Base-by-base conservation (phyloP, 106 monocot genomes). In the Dendrobium catenatum region DNA sequence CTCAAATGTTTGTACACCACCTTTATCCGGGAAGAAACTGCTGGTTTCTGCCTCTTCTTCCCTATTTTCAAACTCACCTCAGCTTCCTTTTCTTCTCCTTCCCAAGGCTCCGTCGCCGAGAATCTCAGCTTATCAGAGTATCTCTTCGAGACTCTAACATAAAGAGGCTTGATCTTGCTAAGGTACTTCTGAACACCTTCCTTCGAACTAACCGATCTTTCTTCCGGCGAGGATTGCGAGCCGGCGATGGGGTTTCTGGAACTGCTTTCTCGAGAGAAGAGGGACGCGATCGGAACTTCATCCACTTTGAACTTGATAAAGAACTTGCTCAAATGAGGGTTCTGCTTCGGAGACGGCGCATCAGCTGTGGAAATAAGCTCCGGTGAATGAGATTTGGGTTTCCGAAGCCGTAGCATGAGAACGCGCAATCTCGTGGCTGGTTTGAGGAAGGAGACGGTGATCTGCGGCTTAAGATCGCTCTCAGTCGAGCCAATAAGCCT, bases 111-210 rank as follows among this genome's bases (percentile, higher is more conserved):
- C 2, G 19, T 46, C 9, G 55, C 78, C 4, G 78, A 59, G 40
- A 78, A 59, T 40, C 58, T 78, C 19, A 58, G 42, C 76, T 76
- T 76, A 4, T 78, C 78, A 2, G 20, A 55, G 29, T 78, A 78
- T 55, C 46, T 68, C 17, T 67, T 80, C 13, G 80, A 80, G n/a
- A 80, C 67, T 41, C 75, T 87, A 2, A 90, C 82, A 79, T 95
- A 95, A 31, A 90, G 75, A 4, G 95, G 92, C 78, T 89, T 95
- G 83, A 95, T 89, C 87, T 90, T 95, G 88, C 85, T 84, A 27
- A 95, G 51, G 67, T 95, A 95, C 83, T 87, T 92, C 54, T 88
- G 87, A 20, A 95, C 82, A 1, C 87, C 40, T 49, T 95, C 95
- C 85, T 81, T 95, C 9, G 87, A 64, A 54, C 79, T 92, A 6